A percentile compares a stretch with the other conserved stretches of the same genome.
Evolutionary conservation across 2,329 filamentous ascomycete genomes (phyloP).

Genomic region (Penicillium sp.): DNA sequence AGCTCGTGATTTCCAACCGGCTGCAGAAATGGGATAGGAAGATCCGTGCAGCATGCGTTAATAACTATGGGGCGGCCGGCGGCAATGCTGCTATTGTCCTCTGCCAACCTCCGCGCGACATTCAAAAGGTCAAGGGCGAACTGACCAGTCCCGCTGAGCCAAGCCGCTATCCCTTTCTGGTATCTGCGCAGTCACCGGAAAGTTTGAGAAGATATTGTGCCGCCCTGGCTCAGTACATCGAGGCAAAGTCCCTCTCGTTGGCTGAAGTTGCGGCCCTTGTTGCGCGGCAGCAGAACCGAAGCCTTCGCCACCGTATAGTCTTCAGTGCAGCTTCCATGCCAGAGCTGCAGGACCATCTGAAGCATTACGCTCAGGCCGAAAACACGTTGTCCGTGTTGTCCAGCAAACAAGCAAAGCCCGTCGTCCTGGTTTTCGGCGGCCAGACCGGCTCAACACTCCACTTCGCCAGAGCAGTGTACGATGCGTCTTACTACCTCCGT

Average conservation of each 20-base stretch:
- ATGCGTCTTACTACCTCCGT: not conserved
- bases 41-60: conserved; percentile 3
- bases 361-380: not conserved
- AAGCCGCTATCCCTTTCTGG: not conserved
- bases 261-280: conserved; percentile 2
- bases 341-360: not conserved
- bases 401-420: not conserved
- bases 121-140: not conserved
- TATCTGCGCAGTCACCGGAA: not conserved
- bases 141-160: not conserved
- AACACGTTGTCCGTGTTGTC: too few relatives aligned
- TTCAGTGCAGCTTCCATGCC: not conserved
- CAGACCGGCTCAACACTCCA: not conserved
- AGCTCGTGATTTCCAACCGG: not conserved
- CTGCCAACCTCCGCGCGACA: not conserved
- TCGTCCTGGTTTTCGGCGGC: conserved; percentile 16
- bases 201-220: conserved; percentile 1
- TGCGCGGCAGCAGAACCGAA: conserved; percentile 1
- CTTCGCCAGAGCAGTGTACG: not conserved
- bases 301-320: not conserved
- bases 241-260: not conserved
- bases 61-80: conserved; percentile 19
- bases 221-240: not conserved
- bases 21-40: not conserved
- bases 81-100: conserved; percentile 14